Percentiles rank a stretch among this genome's conserved stretches.
Evolutionary conservation across 1,139 yeast species (phyloP).

Genomic region (Saccharomyces hybrid): DNA sequence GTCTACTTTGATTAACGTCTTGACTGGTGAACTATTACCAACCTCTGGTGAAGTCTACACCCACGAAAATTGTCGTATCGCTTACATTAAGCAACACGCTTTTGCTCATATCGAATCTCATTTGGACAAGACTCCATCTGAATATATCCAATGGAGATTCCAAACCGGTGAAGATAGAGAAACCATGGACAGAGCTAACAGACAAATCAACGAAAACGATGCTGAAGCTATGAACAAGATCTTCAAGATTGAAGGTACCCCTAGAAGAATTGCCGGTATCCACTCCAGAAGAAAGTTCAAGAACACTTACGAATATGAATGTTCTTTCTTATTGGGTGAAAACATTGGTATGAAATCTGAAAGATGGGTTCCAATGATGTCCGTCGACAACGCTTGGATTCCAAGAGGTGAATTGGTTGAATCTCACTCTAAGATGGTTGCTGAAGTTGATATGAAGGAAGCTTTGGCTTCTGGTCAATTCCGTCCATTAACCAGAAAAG

Average conservation of each 20-base stretch:
- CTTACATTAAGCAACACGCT: constrained; percentile 99
- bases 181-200: constrained; percentile 99
- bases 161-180: constrained; percentile 99
- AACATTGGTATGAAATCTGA: constrained; percentile 98
- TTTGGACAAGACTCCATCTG: constrained; percentile 98
- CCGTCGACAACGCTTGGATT: constrained; percentile 99
- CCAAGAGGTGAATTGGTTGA: constrained; percentile 99
- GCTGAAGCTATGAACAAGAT: constrained; percentile 98
- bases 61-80: constrained; percentile 99
- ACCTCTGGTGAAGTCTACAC: constrained; percentile 97
- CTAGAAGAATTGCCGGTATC: constrained; percentile 93
- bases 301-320: constrained; percentile 99
- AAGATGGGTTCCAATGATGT: constrained; percentile 99
- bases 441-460: constrained; percentile 99
- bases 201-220: constrained; percentile 95
- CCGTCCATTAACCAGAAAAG: constrained; percentile 99
- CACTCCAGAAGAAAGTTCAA: constrained; percentile 99
- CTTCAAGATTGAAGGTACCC: constrained; percentile 97
- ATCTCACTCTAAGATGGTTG: constrained; percentile 97
- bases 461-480: constrained; percentile 99
- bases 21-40: constrained; percentile 99
- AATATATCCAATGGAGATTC: constrained; percentile 99
- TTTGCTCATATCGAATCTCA: constrained; percentile 98
- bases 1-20: constrained; percentile 94
- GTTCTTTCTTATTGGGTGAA: constrained; percentile 95